Evolutionary conservation across 2,329 filamentous ascomycete genomes (phyloP).

Genomic region (Didymella glomerata): DNA sequence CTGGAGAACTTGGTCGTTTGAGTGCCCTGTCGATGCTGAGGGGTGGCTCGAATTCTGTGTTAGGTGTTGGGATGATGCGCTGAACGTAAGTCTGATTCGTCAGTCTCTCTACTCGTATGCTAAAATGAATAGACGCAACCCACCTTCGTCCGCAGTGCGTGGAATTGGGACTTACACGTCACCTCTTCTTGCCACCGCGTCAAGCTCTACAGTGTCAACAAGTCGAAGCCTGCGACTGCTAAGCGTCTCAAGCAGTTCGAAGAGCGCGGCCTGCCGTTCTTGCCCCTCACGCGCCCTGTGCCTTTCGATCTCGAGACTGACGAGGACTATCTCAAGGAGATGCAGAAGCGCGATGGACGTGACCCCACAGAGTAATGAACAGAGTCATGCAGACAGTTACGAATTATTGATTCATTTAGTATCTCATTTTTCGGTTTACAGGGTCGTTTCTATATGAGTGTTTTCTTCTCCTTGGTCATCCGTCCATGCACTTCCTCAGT

Average conservation of each 20-base stretch:
- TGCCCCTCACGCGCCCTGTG: conserved; percentile 64
- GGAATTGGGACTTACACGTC: conserved; percentile 73
- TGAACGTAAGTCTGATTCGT: conserved; percentile 52
- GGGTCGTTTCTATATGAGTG: background rate
- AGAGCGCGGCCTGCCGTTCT: conserved; percentile 56
- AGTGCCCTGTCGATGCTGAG: conserved; percentile 65
- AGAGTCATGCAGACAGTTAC: background rate
- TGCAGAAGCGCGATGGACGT: conserved; percentile 45
- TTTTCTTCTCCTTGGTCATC: background rate
- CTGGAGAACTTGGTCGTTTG: conserved; percentile 71
- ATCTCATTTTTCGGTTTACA: background rate
- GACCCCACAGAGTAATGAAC: conserved; percentile 12
- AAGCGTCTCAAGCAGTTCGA: conserved; percentile 63
- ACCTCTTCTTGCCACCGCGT: conserved; percentile 69
- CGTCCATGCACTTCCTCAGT: background rate
- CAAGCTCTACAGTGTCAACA: conserved; percentile 67
- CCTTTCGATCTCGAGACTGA: conserved; percentile 60
- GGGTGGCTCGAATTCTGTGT: conserved; percentile 58
- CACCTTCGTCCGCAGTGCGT: conserved; percentile 54
- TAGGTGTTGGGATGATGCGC: conserved; percentile 56
- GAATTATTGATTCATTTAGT: background rate
- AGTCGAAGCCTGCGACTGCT: conserved; percentile 57
- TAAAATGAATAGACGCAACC: conserved; percentile 51
- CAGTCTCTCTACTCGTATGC: no score
- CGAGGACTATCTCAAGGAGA: conserved; percentile 59